A percentile compares a stretch with the other conserved stretches of the same genome.
These are phyloP conservation scores for Aspergillus coremiiformis DNA, from an alignment of 495 filamentous ascomycete species.

Conservation along the genomic window DNA sequence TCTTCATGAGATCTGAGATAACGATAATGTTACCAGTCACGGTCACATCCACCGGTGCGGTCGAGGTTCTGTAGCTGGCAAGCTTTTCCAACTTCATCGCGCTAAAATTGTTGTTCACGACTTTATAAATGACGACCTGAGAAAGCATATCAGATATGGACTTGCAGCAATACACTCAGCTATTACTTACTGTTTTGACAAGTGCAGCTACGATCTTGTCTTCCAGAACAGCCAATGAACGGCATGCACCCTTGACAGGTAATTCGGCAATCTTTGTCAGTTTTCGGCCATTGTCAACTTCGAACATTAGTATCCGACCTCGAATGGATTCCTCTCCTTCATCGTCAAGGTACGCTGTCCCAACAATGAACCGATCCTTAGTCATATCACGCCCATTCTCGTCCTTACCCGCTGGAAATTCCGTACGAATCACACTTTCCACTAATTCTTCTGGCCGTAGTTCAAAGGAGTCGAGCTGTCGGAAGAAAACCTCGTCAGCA, in stretches of 20 bases:
- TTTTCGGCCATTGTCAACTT: conserved; percentile 64
- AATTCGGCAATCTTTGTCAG: conserved; percentile 60
- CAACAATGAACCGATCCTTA: conserved; percentile 78
- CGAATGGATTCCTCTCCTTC: conserved; percentile 43
- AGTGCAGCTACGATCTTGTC: conserved; percentile 79
- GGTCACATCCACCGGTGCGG: conserved; percentile 76
- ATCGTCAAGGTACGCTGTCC: conserved; percentile 71
- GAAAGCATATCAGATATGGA: conserved; percentile 5
- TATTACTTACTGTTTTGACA: conserved; percentile 64
- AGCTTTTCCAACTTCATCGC: conserved; percentile 51
- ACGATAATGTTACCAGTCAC: conserved; percentile 64
- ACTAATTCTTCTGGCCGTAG: conserved; percentile 66
- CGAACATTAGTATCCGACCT: conserved; percentile 79
- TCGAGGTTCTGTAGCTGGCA: conserved; percentile 71
- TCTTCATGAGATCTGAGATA: conserved; percentile 93
- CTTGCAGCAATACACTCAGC: not conserved
- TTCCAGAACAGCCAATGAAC: conserved; percentile 64
- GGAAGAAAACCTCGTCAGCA: conserved; percentile 52
- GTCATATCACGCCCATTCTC: conserved; percentile 30
- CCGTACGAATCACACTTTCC: conserved; percentile 73
- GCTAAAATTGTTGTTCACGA: conserved; percentile 41
- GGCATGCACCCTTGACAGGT: conserved; percentile 65
- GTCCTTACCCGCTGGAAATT: conserved; percentile 56
- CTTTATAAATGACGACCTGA: conserved; percentile 52
- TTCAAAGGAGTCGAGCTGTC: conserved; percentile 42